Conservation (phyloP, 805 yeast species). For the Candida nitratophila region DNA sequence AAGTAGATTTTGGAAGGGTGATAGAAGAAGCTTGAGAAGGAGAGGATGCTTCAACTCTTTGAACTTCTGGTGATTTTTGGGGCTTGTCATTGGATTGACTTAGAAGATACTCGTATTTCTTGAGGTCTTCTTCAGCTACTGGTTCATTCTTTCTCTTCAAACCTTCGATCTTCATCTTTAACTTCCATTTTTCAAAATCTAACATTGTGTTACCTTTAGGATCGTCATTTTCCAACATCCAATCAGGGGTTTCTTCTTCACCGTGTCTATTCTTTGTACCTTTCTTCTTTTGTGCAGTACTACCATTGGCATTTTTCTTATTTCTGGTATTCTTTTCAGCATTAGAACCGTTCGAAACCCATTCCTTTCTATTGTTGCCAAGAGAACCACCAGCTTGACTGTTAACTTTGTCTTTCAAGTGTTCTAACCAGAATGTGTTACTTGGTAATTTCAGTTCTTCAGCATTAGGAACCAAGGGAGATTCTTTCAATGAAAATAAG, state of each 20-base stretch:
- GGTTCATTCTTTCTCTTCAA: conserved; percentile 38
- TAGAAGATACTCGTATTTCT: conserved; percentile 13
- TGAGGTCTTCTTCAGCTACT: conserved; percentile 20
- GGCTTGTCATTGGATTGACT: neutral
- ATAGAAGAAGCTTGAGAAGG: neutral
- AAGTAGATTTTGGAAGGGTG: neutral
- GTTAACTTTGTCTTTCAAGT: neutral
- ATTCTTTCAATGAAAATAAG: conserved; percentile 26
- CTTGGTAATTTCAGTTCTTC: conserved; percentile 34
- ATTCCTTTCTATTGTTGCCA: conserved; percentile 2
- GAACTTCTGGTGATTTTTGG: neutral
- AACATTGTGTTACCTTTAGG: conserved; percentile 44
- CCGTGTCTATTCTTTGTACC: conserved; percentile 13
- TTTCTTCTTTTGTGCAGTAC: conserved; percentile 7
- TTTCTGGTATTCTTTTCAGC: neutral
- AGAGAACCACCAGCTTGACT: conserved; percentile 4
- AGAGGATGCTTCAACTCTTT: neutral
- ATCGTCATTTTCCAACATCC: conserved; percentile 31
- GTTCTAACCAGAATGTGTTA: conserved; percentile 39
- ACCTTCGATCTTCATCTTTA: conserved; percentile 44
- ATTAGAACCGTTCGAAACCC: conserved; percentile 3
- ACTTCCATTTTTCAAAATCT: conserved; percentile 56
- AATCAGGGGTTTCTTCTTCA: conserved; percentile 29
- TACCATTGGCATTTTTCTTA: conserved; percentile 2
- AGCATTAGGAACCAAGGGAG: conserved; percentile 26